Evolutionary conservation across 2,329 filamentous ascomycete genomes (phyloP), one percentile per base, ranked within the genome.

Genomic region (Scedosporium aurantiacum): DNA sequence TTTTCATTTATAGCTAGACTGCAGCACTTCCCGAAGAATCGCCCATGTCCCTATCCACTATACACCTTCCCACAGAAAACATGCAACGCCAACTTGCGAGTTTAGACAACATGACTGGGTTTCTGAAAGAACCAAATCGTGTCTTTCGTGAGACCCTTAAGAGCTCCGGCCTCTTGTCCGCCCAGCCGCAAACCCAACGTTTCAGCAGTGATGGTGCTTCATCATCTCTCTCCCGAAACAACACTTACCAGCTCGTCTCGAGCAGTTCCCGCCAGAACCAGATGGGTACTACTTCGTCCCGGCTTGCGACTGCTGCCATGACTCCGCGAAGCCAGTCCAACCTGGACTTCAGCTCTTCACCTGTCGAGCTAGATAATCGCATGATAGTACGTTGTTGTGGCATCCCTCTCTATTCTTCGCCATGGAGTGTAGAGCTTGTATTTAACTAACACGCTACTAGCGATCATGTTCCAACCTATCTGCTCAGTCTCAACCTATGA

Each of bases 401-500:
- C 58, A 61, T 6, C 66, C 69, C 25, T 23, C 27, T 18, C 58
- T 40, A 28, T 27, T 28, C 1, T 14, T 2, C 18, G 40, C 21
- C 16, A 14, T n/a, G 27, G 16, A 25, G n/a, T 27, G 18, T 25
- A n/a, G 16, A 7, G 23, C 37, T 14, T 4, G 16, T 14, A 54
- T 23, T 25, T 18, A 40, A 18, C 47, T 60, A 60, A 60, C 45
- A 21, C 4, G 16, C 8, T 12, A 23, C 7, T 27, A 61, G 59
- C 59, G 59, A 28, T 61, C 59, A 23, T 21, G 28, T n/a, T 61
- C 58, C 25, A 60, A 27, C 58, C 40, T 60, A n/a, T 60, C 59
- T 25, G 59, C 59, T 25, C 50, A 45, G 7, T 69, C 72, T 1
- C 70, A 73, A 32, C 69, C 70, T 63, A 81, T 80, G 78, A 72